Conservation (phyloP, 768 basidiomycete species). For the Paxillus rubicundulus region DNA sequence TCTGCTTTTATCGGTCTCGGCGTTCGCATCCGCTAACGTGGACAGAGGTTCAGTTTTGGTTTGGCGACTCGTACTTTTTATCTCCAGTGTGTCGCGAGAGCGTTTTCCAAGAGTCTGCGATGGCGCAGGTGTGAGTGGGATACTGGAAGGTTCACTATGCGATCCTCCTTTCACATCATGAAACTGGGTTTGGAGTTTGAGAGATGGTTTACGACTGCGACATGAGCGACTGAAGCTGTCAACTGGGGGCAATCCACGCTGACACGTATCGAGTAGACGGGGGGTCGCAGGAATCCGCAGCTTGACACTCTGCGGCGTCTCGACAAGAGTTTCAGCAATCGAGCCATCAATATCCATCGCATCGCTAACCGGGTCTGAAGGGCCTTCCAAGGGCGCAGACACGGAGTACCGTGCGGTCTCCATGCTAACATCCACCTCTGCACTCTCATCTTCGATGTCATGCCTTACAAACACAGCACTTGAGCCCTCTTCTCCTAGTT, state of each 20-base stretch:
- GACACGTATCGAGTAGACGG: background rate
- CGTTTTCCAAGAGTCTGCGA: constrained; percentile 27
- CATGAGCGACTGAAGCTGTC: constrained; percentile 12
- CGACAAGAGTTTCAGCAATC: background rate
- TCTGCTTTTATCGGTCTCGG: constrained; percentile 24
- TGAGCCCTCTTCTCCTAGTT: constrained; percentile 26
- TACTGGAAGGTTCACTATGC: constrained; percentile 6
- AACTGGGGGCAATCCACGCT: constrained; percentile 3
- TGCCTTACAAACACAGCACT: constrained; percentile 52
- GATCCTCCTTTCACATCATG: constrained; percentile 8
- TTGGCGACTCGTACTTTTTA: constrained; percentile 14
- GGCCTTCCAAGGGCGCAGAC: constrained; percentile 14
- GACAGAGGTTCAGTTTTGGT: constrained; percentile 14
- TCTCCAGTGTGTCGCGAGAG: constrained; percentile 20
- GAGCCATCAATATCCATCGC: constrained; percentile 16
- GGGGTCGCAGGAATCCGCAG: background rate
- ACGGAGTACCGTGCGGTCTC: constrained; percentile 29
- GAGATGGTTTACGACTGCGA: constrained; percentile 31
- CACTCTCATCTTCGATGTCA: constrained; percentile 60
- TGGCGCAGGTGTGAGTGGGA: constrained; percentile 11
- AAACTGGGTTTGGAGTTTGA: constrained; percentile 27
- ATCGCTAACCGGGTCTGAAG: constrained; percentile 5
- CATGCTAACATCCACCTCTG: constrained; percentile 54
- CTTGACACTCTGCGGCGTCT: constrained; percentile 1
- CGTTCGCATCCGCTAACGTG: constrained; percentile 13